Base-by-base conservation (phyloP, 2,329 filamentous ascomycete genomes). In the Bipolaris sorokiniana region DNA sequence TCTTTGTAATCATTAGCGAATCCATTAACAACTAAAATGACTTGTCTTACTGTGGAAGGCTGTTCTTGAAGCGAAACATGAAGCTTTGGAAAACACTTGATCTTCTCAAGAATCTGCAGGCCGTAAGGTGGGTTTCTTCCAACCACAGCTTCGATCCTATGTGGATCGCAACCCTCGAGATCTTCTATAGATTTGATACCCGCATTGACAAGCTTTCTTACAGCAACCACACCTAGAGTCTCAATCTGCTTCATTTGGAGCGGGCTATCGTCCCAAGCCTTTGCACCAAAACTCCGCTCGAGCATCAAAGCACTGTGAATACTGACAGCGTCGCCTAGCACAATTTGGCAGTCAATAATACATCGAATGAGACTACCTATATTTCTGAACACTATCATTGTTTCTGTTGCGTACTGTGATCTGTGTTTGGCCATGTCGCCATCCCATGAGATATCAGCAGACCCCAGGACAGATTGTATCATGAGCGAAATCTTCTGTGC, bases 61-160 rank as follows among this genome's bases (percentile, higher is more conserved):
- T 80, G 72, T 55, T 83, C 76, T 56, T 83, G 82, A 11, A 87
- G 67, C 5, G 81, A 80, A 3, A 89, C 79, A 31, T 83, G 79
- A 56, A 88, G 77, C 61, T 85, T 86, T 0, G 95, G 95, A 66
- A 97, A 98, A 0, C 82, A 81, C 1, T 83, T 84, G 9, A 95
- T 76, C 18, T 81, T 80, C 11, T 86, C 84, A 13, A 90, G 78
- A 40, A 96, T 71, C 40, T 88, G 88, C 42, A 85, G 83, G 0
- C 94, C 95, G 70, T 90, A 97, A 0, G 94, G 92, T 0, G 92
- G 91, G 63, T 96, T 92, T 51, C 89, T 88, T 61, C 87, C 89
- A 45, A 96, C 75, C 22, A 92, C 78, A 46, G 87, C 84, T 67
- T 98, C 94, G 49, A 99, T 91, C 23, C 86, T 84, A 51, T 87